Base-by-base conservation (phyloP, 2,329 filamentous ascomycete genomes). In the Colletotrichum sansevieriae region DNA sequence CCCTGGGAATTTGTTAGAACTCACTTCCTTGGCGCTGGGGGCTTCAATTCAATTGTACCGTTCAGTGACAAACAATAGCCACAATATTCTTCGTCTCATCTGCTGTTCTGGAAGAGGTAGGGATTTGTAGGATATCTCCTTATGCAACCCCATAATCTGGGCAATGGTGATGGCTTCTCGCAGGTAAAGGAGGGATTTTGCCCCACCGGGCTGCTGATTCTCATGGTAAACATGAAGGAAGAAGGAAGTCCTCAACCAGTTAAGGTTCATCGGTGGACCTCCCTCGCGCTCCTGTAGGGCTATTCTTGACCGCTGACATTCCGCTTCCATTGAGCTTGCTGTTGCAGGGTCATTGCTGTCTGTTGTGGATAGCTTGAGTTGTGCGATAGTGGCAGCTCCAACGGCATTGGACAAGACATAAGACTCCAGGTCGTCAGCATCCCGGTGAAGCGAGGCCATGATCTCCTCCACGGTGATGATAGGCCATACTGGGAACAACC, bases 191-290 rank as follows among this genome's bases (percentile, higher is more conserved):
- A 85, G 74, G 2, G 84, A 85, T 58, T 82, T 81, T 2, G 77
- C 78, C 1, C 83, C 83, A 3, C 84, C 84, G 0, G 83, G 77
- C 10, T 77, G 71, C 65, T 81, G 78, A 61, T 86, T 86, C 72
- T 86, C 84, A 70, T 85, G 80, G 60, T 84, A 85, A 11, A 85
- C 81, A 71, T 86, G 84, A 18, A 86, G 74, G 55, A 86, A 87
- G 70, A 86, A 87, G 0, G 83, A 82, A 2, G 81, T 82, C 4
- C 83, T 78, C 3, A 87, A 71, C 39, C 76, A 77, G 56, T 84
- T 79, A 20, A 86, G 74, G 15, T 77, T 79, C 43, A 77, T 73
- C 4, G 72, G 70, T 13, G 71, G 73, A 22, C 74, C 76, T 29
- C 75, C 76, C 22, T 76, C 71, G 41, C 73, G 73, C 41, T 75